Conservation (phyloP, 345 rosid species). For the Garcia nutans region DNA sequence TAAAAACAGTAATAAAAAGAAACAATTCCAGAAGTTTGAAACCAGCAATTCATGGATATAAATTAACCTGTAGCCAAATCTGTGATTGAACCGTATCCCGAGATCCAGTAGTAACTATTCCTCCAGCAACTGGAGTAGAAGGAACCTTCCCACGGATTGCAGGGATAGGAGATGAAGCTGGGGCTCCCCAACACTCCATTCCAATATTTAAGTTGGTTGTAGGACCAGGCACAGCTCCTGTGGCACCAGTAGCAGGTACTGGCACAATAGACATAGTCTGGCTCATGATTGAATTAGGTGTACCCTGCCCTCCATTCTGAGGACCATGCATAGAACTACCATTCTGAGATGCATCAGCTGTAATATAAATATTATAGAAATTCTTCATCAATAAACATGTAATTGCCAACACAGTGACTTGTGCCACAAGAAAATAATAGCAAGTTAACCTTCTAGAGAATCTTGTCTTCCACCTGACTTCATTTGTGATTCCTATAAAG, state of each 20-base stretch:
- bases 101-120: conserved; percentile 54
- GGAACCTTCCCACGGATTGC: conserved; percentile 72
- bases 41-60: background rate
- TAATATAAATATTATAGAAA: conserved; percentile 24
- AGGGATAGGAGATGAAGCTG: conserved; percentile 57
- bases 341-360: conserved; percentile 72
- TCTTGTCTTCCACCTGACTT: conserved; percentile 81
- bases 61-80: conserved; percentile 78
- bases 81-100: conserved; percentile 72
- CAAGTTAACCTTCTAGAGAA: conserved; percentile 59
- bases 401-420: background rate
- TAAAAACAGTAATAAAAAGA: background rate
- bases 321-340: conserved; percentile 62
- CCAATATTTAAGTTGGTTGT: conserved; percentile 93
- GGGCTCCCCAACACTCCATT: conserved; percentile 97
- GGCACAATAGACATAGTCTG: conserved; percentile 62
- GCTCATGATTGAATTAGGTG: conserved; percentile 46
- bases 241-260: conserved; percentile 52
- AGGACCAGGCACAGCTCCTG: conserved; percentile 70
- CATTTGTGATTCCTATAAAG: conserved; percentile 55
- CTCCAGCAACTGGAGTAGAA: conserved; percentile 66
- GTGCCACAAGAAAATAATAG: conserved; percentile 3
- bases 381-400: conserved; percentile 14
- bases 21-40: background rate
- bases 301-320: conserved; percentile 63